A percentile compares a stretch with the other conserved stretches of the same genome.
Conservation (phyloP, 371 early-diverging fungal species). For the Mortierella sp. region DNA sequence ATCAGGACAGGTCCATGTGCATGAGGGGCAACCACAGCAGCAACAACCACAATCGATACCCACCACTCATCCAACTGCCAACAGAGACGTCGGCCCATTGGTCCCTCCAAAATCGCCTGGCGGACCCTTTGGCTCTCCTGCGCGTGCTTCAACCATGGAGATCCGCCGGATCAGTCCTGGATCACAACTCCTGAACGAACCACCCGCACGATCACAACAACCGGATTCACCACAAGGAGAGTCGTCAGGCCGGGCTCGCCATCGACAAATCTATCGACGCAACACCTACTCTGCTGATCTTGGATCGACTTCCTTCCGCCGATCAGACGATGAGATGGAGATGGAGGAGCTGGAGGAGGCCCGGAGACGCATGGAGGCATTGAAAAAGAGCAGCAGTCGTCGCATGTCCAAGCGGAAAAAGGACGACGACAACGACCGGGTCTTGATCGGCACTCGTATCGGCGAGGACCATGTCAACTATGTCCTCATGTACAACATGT, state of each 20-base stretch:
- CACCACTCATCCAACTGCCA: not conserved
- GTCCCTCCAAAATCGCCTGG: slow-evolving; percentile 11
- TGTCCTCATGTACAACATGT: slow-evolving; percentile 97
- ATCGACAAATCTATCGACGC: slow-evolving; percentile 46
- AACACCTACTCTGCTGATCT: slow-evolving; percentile 56
- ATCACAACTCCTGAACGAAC: slow-evolving; percentile 34
- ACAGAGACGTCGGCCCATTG: slow-evolving; percentile 10
- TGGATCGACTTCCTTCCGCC: slow-evolving; percentile 36
- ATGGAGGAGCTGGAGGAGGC: slow-evolving; percentile 46
- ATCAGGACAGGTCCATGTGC: slow-evolving; percentile 1
- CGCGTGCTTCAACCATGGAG: slow-evolving; percentile 47
- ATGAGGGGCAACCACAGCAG: slow-evolving; percentile 14
- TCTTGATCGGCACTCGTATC: slow-evolving; percentile 74
- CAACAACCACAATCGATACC: slow-evolving; percentile 15
- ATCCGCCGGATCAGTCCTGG: slow-evolving; percentile 27
- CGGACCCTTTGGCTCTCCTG: slow-evolving; percentile 25
- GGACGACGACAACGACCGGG: slow-evolving; percentile 69
- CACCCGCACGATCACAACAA: not conserved
- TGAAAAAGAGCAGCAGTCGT: slow-evolving; percentile 55
- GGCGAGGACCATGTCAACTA: slow-evolving; percentile 79
- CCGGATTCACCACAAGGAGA: slow-evolving; percentile 19
- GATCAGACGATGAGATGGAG: slow-evolving; percentile 52
- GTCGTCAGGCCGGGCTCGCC: slow-evolving; percentile 21
- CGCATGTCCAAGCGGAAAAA: slow-evolving; percentile 60
- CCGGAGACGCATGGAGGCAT: slow-evolving; percentile 41